Base-by-base conservation (phyloP, 2,329 filamentous ascomycete species). In the Colletotrichum costaricense region DNA sequence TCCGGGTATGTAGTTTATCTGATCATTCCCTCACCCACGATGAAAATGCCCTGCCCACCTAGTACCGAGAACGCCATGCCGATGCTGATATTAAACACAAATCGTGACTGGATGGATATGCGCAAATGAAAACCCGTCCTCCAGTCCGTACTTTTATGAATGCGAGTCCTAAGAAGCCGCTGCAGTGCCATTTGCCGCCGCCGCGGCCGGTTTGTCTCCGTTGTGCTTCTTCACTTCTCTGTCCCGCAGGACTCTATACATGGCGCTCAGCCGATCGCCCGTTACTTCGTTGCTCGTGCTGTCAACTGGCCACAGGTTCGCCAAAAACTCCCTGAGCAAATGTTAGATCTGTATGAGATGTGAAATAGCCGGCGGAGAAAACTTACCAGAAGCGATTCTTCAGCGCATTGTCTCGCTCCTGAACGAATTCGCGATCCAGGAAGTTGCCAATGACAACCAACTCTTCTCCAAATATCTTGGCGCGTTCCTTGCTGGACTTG, bases 361-460 rank as follows among this genome's bases (percentile, higher is more conserved):
- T 26, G 12, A 30, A 16, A 30, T 6, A 6, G 19, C 42, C 19
- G 42, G 42, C 42, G 42, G 33, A 12, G 11, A 16, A 26, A 9
- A 52, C 74, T 22, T 76, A 76, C 74, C 74, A 76, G 69, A 76
- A 76, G 60, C 74, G 73, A 42, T 76, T 76, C 69, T 76, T 76
- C 24, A 76, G 63, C 30, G 74, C 63, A n/a, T 70, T 52, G 26
- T 98, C 74, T 42, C 69, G 67, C 19, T 75, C 73, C 56, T 69
- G 63, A 19, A 76, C 66, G 38, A 76, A 75, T 62, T 76, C 74
- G 30, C 69, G 73, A 63, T 89, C 87, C 74, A 93, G 88, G 77
- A 91, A 92, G 69, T 89, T 88, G 66, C 91, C 91, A 79, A 93
- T 91, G 5, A 86, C 86, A 55, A 91, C 84, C 49, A 93, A 82